Conservation (phyloP, 163 green algal species). For the Coccomyxa subellipsoidea region DNA sequence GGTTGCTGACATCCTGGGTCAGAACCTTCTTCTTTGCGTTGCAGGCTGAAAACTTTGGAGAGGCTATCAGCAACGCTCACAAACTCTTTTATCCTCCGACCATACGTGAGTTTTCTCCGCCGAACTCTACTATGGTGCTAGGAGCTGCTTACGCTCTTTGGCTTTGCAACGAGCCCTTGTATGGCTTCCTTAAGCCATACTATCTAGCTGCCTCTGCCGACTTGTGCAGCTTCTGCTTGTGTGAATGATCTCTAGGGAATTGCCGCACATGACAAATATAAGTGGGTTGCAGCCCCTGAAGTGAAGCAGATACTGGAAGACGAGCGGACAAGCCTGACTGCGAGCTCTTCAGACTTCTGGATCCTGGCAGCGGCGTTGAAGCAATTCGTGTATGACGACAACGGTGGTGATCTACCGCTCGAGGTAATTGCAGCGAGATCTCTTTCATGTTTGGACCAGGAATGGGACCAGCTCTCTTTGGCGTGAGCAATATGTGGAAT, state of each 20-base stretch:
- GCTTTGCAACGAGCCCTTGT: neutral
- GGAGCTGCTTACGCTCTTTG: neutral
- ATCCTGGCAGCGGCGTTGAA: constrained; percentile 71
- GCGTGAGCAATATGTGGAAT: neutral
- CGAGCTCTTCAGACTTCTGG: constrained; percentile 71
- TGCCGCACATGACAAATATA: neutral
- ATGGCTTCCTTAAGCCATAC: neutral
- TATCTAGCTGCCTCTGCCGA: neutral
- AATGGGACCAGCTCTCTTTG: neutral
- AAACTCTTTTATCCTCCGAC: constrained; percentile 66
- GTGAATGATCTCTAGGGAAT: too few relatives aligned
- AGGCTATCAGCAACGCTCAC: constrained; percentile 80
- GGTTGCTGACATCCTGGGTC: neutral
- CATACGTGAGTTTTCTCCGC: constrained; percentile 52
- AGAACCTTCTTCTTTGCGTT: neutral
- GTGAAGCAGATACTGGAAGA: constrained; percentile 61
- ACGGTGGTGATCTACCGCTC: constrained; percentile 71
- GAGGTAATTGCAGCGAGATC: constrained; percentile 47
- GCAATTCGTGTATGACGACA: constrained; percentile 61
- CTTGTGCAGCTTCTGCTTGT: neutral
- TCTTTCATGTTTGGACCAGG: neutral
- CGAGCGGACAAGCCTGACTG: constrained; percentile 19
- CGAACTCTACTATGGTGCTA: constrained; percentile 8
- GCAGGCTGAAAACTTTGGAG: constrained; percentile 90
- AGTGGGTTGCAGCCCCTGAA: constrained; percentile 49